Evolutionary conservation across 2,329 filamentous ascomycete species (phyloP), one percentile per base, ranked within the genome.

Genomic region (Diaporthe amygdali): DNA sequence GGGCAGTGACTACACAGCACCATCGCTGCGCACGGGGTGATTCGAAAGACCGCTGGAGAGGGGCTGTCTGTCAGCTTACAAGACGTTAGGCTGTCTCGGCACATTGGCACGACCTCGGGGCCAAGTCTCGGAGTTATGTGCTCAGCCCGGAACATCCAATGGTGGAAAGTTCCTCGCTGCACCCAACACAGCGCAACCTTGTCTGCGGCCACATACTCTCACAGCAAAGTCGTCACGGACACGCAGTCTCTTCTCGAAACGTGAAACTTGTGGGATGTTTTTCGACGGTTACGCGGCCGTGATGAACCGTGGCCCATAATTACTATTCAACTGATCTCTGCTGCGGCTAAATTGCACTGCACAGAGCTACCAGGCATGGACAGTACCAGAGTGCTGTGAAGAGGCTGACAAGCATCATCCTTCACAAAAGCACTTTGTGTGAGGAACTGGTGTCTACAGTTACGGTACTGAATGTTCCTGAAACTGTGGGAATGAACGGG

Each of bases 401-500:
- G 41, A 22, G n/a, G 22, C 20, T 32, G 47, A 66, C 71, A 70
- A 51, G 68, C 71, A 72, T 72, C 46, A 70, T 71, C 71, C 71
- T 44, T 46, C 27, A 34, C 68, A 41, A 15, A 27, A 47, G 30
- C 59, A 69, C 34, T 41, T 25, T 51, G 41, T 25, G 32, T 66
- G 69, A 66, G 37, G 49, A 41, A 55, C 59, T 49, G 32, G 41
- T 27, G 49, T 51, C 56, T 69, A 27, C 30, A 68, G 44, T 44
- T 59, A 46, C 66, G 37, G 59, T 47, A 47, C 59, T 49, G 52
- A 56, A 55, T 55, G 49, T 27, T 4, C 17, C 15, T 47, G 51
- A 56, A 59, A 59, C 49, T 47, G 66, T 46, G 41, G 51, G 52
- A 46, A 22, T 66, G 25, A 8, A 64, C 68, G 39, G 47, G 41